Evolutionary conservation across 208 protist species (phyloP).

Genomic region (Crithidia thermophila): DNA sequence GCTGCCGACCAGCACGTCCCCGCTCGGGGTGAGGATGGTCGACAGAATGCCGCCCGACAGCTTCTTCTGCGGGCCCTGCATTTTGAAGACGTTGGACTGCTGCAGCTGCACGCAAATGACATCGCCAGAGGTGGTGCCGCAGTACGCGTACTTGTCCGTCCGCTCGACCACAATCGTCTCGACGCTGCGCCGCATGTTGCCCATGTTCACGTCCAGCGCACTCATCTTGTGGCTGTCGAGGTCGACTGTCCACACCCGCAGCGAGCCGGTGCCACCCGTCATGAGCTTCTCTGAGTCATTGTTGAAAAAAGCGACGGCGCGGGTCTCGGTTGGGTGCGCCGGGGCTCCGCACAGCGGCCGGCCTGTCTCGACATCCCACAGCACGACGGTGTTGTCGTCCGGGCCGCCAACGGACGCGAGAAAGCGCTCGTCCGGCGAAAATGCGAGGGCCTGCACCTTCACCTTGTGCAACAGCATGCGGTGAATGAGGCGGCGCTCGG

Average conservation of each 20-base stretch:
- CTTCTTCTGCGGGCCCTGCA: conserved; percentile 90
- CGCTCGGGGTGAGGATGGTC: conserved; percentile 59
- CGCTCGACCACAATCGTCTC: conserved; percentile 80
- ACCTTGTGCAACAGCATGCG: conserved; percentile 95
- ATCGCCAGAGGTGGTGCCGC: conserved; percentile 93
- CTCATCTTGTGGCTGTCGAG: conserved; percentile 88
- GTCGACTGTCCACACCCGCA: conserved; percentile 95
- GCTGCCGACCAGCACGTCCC: conserved; percentile 91
- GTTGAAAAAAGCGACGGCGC: conserved; percentile 89
- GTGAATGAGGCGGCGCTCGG: conserved; percentile 83
- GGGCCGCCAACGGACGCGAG: conserved; percentile 94
- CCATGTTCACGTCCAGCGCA: conserved; percentile 89
- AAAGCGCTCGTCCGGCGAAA: conserved; percentile 93
- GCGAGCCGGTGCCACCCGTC: conserved; percentile 83
- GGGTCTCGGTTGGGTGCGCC: conserved; percentile 79
- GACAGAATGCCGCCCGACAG: conserved; percentile 86
- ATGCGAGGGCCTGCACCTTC: conserved; percentile 93
- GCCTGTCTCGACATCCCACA: conserved; percentile 94
- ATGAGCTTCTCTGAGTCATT: conserved; percentile 84
- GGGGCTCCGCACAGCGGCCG: conserved; percentile 90
- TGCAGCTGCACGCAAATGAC: conserved; percentile 89
- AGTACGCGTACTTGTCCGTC: conserved; percentile 92
- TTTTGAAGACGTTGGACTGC: conserved; percentile 88
- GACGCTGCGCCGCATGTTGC: conserved; percentile 82
- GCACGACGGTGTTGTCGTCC: conserved; percentile 95